Conservation (phyloP, 208 protist species). For the Acanthamoeba healyi region DNA sequence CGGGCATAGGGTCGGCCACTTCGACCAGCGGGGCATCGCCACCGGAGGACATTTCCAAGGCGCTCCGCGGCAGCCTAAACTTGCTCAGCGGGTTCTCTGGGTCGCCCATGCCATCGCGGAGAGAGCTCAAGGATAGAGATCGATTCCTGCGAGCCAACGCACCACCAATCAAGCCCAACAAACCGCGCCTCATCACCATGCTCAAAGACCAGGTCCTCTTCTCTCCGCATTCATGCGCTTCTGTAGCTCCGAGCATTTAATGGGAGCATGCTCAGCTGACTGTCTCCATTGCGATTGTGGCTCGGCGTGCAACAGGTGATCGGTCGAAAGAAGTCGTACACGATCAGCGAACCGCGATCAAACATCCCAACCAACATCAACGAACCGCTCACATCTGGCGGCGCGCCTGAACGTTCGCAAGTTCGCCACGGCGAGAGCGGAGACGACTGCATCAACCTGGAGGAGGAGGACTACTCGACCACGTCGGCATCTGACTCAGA, state of each 20-base stretch:
- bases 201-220: background rate
- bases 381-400: no score
- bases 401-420: no score
- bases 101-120: background rate
- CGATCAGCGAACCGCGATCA: constrained; percentile 20
- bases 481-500: background rate
- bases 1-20: background rate
- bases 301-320: no score
- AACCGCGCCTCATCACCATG: constrained; percentile 46
- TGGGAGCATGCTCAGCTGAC: no score
- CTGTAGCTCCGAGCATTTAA: no score
- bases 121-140: background rate
- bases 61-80: constrained; percentile 41
- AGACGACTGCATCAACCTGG: background rate
- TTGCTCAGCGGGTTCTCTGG: constrained; percentile 37
- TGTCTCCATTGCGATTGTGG: no score
- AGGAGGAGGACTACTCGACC: background rate
- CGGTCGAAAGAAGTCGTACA: constrained; percentile 11
- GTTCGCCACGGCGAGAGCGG: no score
- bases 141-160: background rate
- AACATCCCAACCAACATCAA: background rate
- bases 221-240: background rate
- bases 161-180: background rate
- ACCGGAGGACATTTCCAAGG: constrained; percentile 44
- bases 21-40: background rate